phyloP scores from a whole-genome alignment of 2,329 filamentous ascomycete genomes.

The Nothopassalora personata region DNA sequence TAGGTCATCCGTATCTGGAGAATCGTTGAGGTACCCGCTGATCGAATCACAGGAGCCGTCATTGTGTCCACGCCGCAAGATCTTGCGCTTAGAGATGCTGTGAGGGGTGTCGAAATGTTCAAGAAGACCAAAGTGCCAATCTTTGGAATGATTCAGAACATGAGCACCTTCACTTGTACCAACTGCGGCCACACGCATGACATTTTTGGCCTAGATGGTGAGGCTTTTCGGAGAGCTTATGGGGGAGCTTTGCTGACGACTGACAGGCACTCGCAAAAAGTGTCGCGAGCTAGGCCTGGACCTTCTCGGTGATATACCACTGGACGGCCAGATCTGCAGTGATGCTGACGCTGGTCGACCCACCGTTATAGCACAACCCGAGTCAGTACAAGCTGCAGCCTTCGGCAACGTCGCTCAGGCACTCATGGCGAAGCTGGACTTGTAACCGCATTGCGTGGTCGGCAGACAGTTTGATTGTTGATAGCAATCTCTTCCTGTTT shows the following conservation, averaged over 20 bases:
- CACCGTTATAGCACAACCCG: slow-evolving; percentile 80
- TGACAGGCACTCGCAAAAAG: slow-evolving; percentile 58
- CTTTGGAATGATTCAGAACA: slow-evolving; percentile 86
- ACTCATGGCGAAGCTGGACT: slow-evolving; percentile 12
- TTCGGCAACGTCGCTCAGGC: slow-evolving; percentile 51
- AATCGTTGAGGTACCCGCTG: not conserved
- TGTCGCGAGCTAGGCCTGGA: slow-evolving; percentile 68
- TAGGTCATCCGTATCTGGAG: not conserved
- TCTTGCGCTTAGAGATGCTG: slow-evolving; percentile 82
- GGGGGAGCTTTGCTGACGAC: slow-evolving; percentile 1
- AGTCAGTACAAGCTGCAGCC: slow-evolving; percentile 63
- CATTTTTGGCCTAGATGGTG: slow-evolving; percentile 35
- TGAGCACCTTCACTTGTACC: slow-evolving; percentile 78
- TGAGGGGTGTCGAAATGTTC: slow-evolving; percentile 91
- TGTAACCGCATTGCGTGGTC: not conserved
- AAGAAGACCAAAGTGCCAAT: slow-evolving; percentile 74
- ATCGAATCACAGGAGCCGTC: slow-evolving; percentile 55
- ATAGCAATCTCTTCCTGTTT: not conserved
- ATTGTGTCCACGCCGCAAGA: slow-evolving; percentile 94
- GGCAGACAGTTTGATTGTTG: not conserved
- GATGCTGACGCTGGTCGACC: slow-evolving; percentile 84
- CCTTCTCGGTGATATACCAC: slow-evolving; percentile 82
- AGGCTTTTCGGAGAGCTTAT: not conserved
- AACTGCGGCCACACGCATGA: slow-evolving; percentile 40
- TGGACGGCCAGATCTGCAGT: slow-evolving; percentile 80